phyloP scores from a whole-genome alignment of 768 basidiomycete species.

The Tricholomella constricta region DNA sequence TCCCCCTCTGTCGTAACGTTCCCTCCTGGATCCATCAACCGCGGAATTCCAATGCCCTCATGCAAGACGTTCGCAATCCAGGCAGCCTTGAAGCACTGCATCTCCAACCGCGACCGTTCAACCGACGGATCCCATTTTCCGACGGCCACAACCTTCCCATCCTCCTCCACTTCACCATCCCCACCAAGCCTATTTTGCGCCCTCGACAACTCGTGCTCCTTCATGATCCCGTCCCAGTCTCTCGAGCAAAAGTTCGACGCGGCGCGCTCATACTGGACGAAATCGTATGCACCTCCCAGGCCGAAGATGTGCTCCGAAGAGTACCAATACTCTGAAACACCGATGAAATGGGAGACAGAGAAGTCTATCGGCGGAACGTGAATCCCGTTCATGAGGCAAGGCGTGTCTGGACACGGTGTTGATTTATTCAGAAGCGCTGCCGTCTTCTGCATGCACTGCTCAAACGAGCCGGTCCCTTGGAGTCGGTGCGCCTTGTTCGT shows the following conservation, averaged over 20 bases:
- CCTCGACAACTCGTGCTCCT: slow-evolving; percentile 61
- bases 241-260: slow-evolving; percentile 83
- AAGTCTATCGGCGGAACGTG: slow-evolving; percentile 96
- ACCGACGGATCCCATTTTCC: slow-evolving; percentile 74
- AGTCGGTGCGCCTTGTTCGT: slow-evolving; percentile 59
- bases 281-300: slow-evolving; percentile 93
- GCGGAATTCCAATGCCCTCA: slow-evolving; percentile 93
- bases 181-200: slow-evolving; percentile 51
- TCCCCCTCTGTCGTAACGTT: slow-evolving; percentile 70
- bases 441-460: slow-evolving; percentile 73
- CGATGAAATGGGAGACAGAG: slow-evolving; percentile 90
- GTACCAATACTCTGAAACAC: slow-evolving; percentile 99
- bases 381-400: slow-evolving; percentile 94
- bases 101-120: slow-evolving; percentile 83
- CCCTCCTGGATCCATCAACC: slow-evolving; percentile 85
- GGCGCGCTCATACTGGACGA: slow-evolving; percentile 93
- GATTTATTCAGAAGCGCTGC: slow-evolving; percentile 83
- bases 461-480: slow-evolving; percentile 88
- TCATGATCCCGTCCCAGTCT: slow-evolving; percentile 76
- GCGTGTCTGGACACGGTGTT: slow-evolving; percentile 77
- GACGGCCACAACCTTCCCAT: slow-evolving; percentile 61
- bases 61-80: slow-evolving; percentile 97
- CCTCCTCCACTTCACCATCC: slow-evolving; percentile 64
- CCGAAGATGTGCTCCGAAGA: slow-evolving; percentile 97
- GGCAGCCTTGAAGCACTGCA: slow-evolving; percentile 99